Evolutionary conservation across 495 filamentous ascomycete genomes (phyloP).

Genomic region (Hypoxylon lienhwacheense): DNA sequence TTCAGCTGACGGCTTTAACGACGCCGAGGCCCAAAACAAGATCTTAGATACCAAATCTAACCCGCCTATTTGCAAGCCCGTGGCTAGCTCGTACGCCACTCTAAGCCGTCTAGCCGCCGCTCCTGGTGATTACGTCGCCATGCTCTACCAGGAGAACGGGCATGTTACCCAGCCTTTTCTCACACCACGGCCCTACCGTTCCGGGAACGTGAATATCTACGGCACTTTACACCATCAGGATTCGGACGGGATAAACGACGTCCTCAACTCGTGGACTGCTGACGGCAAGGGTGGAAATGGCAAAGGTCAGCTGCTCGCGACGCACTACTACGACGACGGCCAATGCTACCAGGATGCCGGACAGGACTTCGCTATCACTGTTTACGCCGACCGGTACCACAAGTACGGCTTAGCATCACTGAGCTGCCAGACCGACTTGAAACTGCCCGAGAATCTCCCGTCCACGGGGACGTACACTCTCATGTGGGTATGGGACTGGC

Average conservation of each 20-base stretch:
- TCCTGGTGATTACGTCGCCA: conserved; percentile 68
- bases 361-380: conserved; percentile 39
- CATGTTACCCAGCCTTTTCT: conserved; percentile 72
- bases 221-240: conserved; percentile 63
- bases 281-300: conserved; percentile 77
- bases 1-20: conserved; percentile 50
- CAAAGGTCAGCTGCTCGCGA: conserved; percentile 70
- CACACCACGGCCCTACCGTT: conserved; percentile 64
- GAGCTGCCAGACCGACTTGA: conserved; percentile 77
- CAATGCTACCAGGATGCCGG: conserved; percentile 75
- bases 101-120: conserved; percentile 66
- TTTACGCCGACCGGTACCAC: conserved; percentile 57
- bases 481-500: conserved; percentile 96
- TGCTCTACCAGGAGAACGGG: conserved; percentile 83
- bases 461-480: conserved; percentile 64
- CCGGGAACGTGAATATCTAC: conserved; percentile 79
- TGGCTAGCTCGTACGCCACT: conserved; percentile 54
- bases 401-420: conserved; percentile 55
- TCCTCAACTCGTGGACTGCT: conserved; percentile 72
- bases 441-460: conserved; percentile 60
- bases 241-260: conserved; percentile 63
- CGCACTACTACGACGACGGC: conserved; percentile 78
- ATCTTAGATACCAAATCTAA: conserved; percentile 46
- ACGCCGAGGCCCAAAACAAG: conserved; percentile 45
- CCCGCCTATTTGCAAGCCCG: conserved; percentile 49